Evolutionary conservation across 2,329 filamentous ascomycete species (phyloP).

Genomic region (Phaeomoniella chlamydospora): DNA sequence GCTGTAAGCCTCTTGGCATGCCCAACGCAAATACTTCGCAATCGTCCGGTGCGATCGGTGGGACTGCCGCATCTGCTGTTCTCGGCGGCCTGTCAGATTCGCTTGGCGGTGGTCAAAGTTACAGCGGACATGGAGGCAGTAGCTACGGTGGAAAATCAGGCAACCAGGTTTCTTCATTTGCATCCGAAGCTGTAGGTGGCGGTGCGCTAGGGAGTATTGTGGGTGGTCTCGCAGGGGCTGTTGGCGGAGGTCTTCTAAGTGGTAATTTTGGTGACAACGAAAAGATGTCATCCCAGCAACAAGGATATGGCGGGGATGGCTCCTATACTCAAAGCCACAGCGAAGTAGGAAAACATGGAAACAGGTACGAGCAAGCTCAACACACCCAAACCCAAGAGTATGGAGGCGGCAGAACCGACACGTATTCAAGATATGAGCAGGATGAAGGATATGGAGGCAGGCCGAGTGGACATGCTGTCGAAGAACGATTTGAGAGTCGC

Average conservation of each 20-base stretch:
- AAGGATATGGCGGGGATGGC: conserved; percentile 42
- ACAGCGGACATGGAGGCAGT: conserved; percentile 4
- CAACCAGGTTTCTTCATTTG: conserved; percentile 27
- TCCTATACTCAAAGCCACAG: conserved; percentile 47
- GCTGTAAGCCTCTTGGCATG: conserved; percentile 65
- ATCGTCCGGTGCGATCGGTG: conserved; percentile 29
- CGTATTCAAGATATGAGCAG: conserved; percentile 11
- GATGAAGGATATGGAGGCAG: conserved; percentile 3
- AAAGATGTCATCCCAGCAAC: conserved; percentile 37
- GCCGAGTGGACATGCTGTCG: neutral
- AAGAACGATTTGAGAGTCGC: neutral
- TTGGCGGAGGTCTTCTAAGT: conserved; percentile 49
- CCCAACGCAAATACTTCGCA: conserved; percentile 39
- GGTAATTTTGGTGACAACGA: conserved; percentile 41
- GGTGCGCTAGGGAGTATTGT: conserved; percentile 57
- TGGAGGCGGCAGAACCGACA: conserved; percentile 6
- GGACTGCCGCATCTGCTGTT: conserved; percentile 16
- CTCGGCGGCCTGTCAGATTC: conserved; percentile 16
- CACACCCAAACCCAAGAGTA: conserved; percentile 11
- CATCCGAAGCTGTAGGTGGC: conserved; percentile 46
- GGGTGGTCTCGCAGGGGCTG: conserved; percentile 46
- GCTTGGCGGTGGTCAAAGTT: conserved; percentile 18
- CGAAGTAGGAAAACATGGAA: conserved; percentile 21
- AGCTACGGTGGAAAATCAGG: conserved; percentile 5
- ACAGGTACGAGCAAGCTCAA: conserved; percentile 26